phyloP scores from a whole-genome alignment of 805 yeast species.

The Debaryomyces prosopidis region DNA sequence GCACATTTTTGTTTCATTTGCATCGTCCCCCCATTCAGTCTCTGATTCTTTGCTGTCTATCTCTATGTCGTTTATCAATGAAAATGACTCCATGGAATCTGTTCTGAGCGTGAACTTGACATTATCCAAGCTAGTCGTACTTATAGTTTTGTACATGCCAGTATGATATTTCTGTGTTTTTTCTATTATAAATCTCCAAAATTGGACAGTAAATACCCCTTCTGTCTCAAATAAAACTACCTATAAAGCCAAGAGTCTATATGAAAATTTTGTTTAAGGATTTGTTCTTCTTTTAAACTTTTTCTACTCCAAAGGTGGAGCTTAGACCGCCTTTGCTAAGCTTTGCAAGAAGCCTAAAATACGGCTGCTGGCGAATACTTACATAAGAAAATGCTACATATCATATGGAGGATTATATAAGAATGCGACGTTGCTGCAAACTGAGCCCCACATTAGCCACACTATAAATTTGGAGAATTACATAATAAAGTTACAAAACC shows the following conservation, averaged over 20 bases:
- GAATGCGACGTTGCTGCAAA: neutral
- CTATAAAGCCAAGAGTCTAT: no score
- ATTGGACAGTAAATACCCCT: no score
- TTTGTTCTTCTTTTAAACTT: no score
- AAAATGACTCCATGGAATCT: constrained; percentile 1
- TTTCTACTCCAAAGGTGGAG: neutral
- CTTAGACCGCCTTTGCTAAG: neutral
- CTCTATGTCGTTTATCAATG: constrained; percentile 5
- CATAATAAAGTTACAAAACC: no score
- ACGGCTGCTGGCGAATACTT: neutral
- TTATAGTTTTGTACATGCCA: constrained; percentile 8
- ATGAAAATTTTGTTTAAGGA: no score
- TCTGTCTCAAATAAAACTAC: no score
- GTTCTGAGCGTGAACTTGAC: constrained; percentile 10
- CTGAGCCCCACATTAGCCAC: neutral
- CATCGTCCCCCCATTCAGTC: neutral
- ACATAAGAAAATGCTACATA: neutral
- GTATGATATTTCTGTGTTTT: no score
- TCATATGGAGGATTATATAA: neutral
- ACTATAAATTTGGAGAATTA: neutral
- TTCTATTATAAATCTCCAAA: no score
- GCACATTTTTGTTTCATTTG: neutral
- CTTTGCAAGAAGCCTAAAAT: neutral
- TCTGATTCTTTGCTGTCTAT: neutral
- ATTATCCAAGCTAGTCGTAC: constrained; percentile 11